These are phyloP conservation scores for Salvia splendens DNA, from an alignment of 257 asterid genomes.

Conservation along the genomic window DNA sequence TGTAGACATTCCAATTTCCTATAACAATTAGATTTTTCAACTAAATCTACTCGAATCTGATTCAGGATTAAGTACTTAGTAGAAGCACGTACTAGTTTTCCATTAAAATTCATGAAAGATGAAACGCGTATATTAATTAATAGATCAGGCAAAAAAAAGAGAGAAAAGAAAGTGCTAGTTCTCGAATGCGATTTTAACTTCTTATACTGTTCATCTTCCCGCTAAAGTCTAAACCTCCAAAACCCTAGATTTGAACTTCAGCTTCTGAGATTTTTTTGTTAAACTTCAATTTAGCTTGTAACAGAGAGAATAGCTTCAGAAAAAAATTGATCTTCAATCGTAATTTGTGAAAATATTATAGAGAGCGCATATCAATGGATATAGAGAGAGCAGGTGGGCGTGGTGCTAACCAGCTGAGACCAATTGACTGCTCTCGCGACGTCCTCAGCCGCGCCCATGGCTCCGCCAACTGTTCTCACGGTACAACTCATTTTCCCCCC, in stretches of 20 bases:
- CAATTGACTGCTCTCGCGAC: constrained; percentile 65
- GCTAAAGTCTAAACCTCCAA: constrained; percentile 6
- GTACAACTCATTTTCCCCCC: constrained; percentile 26
- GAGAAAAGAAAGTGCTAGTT: too few relatives aligned
- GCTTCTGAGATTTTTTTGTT: neutral
- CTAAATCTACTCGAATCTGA: too few relatives aligned
- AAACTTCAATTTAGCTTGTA: neutral
- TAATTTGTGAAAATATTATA: neutral
- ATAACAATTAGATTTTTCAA: too few relatives aligned
- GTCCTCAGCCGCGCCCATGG: constrained; percentile 93
- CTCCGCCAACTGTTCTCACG: constrained; percentile 78
- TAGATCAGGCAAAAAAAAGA: neutral
- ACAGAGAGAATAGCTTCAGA: neutral
- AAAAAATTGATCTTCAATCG: neutral
- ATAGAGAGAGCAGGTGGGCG: constrained; percentile 80
- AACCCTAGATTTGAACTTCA: constrained; percentile 44
- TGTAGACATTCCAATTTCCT: too few relatives aligned
- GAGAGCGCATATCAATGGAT: constrained; percentile 42
- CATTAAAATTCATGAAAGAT: too few relatives aligned
- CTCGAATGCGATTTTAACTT: neutral
- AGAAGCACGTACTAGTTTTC: too few relatives aligned
- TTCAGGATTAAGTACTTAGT: too few relatives aligned
- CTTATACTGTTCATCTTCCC: neutral
- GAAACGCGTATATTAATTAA: too few relatives aligned
- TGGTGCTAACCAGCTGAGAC: constrained; percentile 73